Evolutionary conservation across 2,329 filamentous ascomycete genomes (phyloP).

Genomic region (Cytospora paraplurivora): DNA sequence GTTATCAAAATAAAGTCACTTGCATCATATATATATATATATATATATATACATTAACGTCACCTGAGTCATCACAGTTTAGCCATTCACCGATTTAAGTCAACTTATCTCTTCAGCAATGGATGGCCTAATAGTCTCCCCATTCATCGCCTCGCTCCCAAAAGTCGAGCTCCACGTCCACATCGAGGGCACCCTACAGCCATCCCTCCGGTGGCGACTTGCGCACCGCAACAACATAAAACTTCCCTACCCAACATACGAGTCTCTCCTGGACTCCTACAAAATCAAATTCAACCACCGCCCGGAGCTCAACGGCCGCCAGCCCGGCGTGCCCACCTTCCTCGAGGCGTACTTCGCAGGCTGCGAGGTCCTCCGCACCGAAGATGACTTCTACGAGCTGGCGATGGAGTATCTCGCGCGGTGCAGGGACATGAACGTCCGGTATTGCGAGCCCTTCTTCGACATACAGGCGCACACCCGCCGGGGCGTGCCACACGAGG

Average conservation of each 20-base stretch:
- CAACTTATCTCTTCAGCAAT: neutral
- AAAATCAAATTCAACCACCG: conserved; percentile 42
- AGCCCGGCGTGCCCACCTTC: conserved; percentile 37
- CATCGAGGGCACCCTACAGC: conserved; percentile 49
- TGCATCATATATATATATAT: neutral
- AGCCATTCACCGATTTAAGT: neutral
- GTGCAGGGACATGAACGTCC: conserved; percentile 41
- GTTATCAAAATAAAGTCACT: neutral
- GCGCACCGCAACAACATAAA: conserved; percentile 42
- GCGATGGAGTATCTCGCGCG: conserved; percentile 42
- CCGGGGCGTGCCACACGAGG: conserved; percentile 38
- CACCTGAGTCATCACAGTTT: neutral
- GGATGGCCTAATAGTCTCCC: neutral
- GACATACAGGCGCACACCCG: conserved; percentile 46
- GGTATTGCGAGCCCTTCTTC: conserved; percentile 46
- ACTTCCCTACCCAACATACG: conserved; percentile 37
- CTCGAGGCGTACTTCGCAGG: conserved; percentile 40
- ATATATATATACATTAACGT: neutral
- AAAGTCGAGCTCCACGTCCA: conserved; percentile 51
- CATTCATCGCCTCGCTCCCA: conserved; percentile 35
- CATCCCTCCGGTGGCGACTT: conserved; percentile 45
- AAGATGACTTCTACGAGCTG: conserved; percentile 44
- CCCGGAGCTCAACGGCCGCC: conserved; percentile 41
- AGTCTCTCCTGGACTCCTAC: conserved; percentile 40
- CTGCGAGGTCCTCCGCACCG: conserved; percentile 39